Percentiles rank a stretch among this genome's conserved stretches.
phyloP scores from a whole-genome alignment of 345 rosid genomes.

The Sisymbrium irio region DNA sequence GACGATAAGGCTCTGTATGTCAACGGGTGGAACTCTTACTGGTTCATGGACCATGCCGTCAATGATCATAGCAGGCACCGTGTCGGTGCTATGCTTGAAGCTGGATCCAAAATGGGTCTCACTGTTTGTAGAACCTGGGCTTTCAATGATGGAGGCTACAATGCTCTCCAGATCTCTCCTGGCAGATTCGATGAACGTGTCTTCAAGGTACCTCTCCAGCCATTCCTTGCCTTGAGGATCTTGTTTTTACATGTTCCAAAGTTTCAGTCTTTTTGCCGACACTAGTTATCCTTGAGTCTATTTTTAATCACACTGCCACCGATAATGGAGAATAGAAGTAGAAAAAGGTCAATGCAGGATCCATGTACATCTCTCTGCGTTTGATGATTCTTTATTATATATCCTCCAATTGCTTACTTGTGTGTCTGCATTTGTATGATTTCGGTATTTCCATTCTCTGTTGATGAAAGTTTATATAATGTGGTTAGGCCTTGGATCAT shows the following conservation, averaged over 20 bases:
- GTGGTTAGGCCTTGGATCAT: constrained; percentile 82
- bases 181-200: constrained; percentile 82
- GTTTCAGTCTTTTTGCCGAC: background rate
- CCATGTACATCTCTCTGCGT: too few species aligned
- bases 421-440: too few species aligned
- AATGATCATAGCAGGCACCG: constrained; percentile 60
- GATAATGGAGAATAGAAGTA: constrained; percentile 3
- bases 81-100: constrained; percentile 64
- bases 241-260: background rate
- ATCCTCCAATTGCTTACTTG: background rate
- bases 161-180: constrained; percentile 92
- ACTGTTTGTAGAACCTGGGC: constrained; percentile 98
- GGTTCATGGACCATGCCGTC: constrained; percentile 91
- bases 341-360: background rate
- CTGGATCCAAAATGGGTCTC: constrained; percentile 89
- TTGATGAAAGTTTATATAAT: constrained; percentile 15
- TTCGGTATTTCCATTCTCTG: background rate
- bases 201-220: constrained; percentile 55
- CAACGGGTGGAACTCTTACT: constrained; percentile 94
- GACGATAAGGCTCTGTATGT: constrained; percentile 62
- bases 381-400: too few species aligned
- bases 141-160: constrained; percentile 84
- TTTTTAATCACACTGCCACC: constrained; percentile 15
- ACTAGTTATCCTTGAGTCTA: background rate
- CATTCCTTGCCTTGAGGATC: too few species aligned